These are phyloP conservation scores for Lasiodiplodia citricola DNA, from an alignment of 2,329 filamentous ascomycete genomes.

Conservation along the genomic window DNA sequence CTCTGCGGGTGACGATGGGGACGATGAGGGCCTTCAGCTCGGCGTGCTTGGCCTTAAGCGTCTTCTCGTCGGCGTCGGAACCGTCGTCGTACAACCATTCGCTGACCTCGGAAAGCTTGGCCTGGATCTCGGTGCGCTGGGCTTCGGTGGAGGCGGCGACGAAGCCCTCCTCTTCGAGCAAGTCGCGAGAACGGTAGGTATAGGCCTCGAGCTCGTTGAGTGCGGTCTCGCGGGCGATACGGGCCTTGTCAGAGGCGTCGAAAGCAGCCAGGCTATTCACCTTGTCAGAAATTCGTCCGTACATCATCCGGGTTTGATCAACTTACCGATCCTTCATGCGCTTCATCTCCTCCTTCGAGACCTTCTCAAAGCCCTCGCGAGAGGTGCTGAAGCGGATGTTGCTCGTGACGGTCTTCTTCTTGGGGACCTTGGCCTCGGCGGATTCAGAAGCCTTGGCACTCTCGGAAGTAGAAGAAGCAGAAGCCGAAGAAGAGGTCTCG, in stretches of 20 bases:
- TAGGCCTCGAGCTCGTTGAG: conserved; percentile 92
- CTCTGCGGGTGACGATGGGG: conserved; percentile 76
- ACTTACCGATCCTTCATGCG: conserved; percentile 63
- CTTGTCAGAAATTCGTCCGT: conserved; percentile 27
- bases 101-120: conserved; percentile 70
- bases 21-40: conserved; percentile 77
- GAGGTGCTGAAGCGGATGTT: conserved; percentile 54
- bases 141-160: conserved; percentile 71
- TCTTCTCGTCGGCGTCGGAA: conserved; percentile 73
- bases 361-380: conserved; percentile 57
- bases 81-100: conserved; percentile 94
- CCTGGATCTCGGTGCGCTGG: conserved; percentile 69
- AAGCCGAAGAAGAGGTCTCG: conserved; percentile 40
- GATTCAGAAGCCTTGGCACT: conserved; percentile 56
- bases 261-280: conserved; percentile 75
- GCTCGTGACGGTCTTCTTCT: conserved; percentile 59
- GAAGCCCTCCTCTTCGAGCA: conserved; percentile 79
- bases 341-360: conserved; percentile 64
- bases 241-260: conserved; percentile 80
- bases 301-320: background rate
- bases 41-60: conserved; percentile 77
- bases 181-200: conserved; percentile 86
- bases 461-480: conserved; percentile 55
- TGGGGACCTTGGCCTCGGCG: conserved; percentile 44
- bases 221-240: conserved; percentile 79